Base-by-base conservation (phyloP, 164 flowering plant species). In the Vitis rotundifolia region DNA sequence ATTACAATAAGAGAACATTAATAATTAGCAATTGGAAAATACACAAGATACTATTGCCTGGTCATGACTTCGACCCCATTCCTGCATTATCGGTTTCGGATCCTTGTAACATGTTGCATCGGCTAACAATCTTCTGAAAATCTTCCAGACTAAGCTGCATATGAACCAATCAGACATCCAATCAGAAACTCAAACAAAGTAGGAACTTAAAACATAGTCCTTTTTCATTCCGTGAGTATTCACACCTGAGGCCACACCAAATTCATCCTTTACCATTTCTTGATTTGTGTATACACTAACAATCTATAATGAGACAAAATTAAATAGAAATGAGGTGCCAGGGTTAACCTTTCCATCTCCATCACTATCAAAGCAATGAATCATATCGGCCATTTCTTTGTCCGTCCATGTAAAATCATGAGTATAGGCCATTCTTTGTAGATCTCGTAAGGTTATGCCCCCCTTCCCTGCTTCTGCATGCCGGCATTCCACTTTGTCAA, bases 321-420 rank as follows among this genome's bases (percentile, higher is more conserved):
- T 13, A 56, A 31, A 22, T 3, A 59, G 61, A 55, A 11, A 37
- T 26, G 3, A 2, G 15, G 65, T 13, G 49, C 18, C 1, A 49
- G 29, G 56, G 48, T 67, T 64, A 19, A 93, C 99, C 93, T 88
- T 95, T 49, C 95, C 91, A 82, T 87, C 91, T 66, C 88, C 81
- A 78, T 93, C 85, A 67, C 75, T 73, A 73, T 93, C 97, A 74
- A 93, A 95, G 79, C 76, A 84, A 56, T 57, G 62, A 37, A 95
- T 85, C 99, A 95, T 95, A 73, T 89, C 91, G 48, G 67, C 75
- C 70, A 93, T 71, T 78, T 95, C 99, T 74, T 81, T 78, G 66
- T 93, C 93, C 2, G 92, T 78, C 99, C 99, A 93, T 7, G 69
- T 77, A 80, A 95, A 95, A 81, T 95, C 94, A 80, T 95, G 94